phyloP scores from a whole-genome alignment of 2,329 filamentous ascomycete genomes.

The Colletotrichum tanaceti region DNA sequence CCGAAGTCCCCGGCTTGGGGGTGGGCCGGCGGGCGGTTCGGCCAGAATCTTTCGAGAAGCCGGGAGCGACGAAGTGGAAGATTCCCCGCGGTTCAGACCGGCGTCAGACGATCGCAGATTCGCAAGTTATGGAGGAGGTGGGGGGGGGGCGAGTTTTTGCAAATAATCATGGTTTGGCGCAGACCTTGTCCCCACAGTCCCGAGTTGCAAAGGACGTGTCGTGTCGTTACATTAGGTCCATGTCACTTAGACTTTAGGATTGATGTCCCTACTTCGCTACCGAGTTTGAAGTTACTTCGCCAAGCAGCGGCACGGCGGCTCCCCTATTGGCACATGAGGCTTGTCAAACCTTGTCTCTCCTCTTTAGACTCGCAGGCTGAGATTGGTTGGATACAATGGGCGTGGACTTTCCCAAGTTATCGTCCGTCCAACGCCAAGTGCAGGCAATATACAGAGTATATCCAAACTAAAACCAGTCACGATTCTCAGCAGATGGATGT shows the following conservation, averaged over 20 bases:
- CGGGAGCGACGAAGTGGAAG: background rate
- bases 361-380: background rate
- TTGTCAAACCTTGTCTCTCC: background rate
- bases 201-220: too few species aligned
- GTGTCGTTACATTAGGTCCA: too few species aligned
- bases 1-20: background rate
- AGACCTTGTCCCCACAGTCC: too few species aligned
- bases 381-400: background rate
- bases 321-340: too few species aligned
- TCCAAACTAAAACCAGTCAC: background rate
- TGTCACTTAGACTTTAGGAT: too few species aligned
- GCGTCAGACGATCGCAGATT: background rate
- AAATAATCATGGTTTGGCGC: too few species aligned
- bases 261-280: too few species aligned
- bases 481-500: background rate
- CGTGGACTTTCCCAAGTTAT: background rate
- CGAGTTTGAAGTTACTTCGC: too few species aligned
- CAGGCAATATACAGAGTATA: background rate
- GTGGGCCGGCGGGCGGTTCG: background rate
- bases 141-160: too few species aligned
- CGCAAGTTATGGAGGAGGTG: background rate
- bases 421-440: background rate
- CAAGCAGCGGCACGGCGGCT: too few species aligned
- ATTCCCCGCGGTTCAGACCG: background rate
- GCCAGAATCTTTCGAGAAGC: slow-evolving; percentile 2